phyloP scores from a whole-genome alignment of 2,329 filamentous ascomycete genomes.

The Trichoderma oligosporum region DNA sequence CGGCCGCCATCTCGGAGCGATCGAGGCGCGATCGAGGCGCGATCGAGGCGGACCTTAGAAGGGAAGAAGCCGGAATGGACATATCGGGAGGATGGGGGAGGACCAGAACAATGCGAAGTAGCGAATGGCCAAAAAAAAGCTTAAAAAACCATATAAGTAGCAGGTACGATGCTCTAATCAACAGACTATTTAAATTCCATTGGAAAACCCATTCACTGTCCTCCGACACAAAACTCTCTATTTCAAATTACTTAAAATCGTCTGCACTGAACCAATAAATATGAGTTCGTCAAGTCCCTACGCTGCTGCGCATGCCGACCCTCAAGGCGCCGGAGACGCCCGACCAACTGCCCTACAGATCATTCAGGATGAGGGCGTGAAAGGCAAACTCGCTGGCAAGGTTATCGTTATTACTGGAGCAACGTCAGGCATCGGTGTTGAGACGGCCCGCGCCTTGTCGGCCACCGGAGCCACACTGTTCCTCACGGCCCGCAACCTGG shows the following conservation, averaged over 20 bases:
- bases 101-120: background rate
- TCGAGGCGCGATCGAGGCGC: too few species aligned
- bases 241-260: background rate
- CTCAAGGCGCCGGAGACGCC: background rate
- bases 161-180: background rate
- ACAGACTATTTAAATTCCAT: background rate
- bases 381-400: background rate
- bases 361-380: background rate
- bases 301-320: background rate
- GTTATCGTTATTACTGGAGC: background rate
- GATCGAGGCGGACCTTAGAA: background rate
- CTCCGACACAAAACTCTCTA: background rate
- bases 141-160: background rate
- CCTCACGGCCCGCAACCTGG: background rate
- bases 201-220: background rate
- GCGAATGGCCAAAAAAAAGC: background rate
- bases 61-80: too few species aligned
- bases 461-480: background rate
- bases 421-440: background rate
- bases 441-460: background rate
- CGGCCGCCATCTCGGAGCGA: too few species aligned
- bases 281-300: background rate
- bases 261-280: background rate
- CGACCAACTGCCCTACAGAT: background rate
- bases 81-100: background rate